Evolutionary conservation across 2,329 filamentous ascomycete genomes (phyloP), one percentile per base, ranked within the genome.

Genomic region (Ascochyta pisi): DNA sequence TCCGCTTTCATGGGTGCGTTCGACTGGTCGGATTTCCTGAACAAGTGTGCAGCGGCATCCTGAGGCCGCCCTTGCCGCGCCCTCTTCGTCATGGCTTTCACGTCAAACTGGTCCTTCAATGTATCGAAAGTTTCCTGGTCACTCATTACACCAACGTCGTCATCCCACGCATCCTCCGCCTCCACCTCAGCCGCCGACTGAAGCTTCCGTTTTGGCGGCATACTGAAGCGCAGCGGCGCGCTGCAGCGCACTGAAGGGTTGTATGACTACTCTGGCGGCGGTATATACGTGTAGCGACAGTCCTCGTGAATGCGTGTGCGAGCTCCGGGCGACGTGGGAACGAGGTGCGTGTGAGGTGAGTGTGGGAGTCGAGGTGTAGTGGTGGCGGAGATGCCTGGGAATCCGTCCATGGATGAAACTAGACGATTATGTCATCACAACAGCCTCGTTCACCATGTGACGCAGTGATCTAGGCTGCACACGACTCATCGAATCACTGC

Each of bases 1-100:
- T 98, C 94, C 3, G 89, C 86, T 77, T 97, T 98, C 63, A 97
- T 81, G 34, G 86, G 81, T 34, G 96, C 83, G 63, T 89, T 89
- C 44, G 91, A 93, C 74, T 95, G 95, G 76, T 99, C 92, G 61
- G 85, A 85, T 64, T 84, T 83, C 42, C 82, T 84, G 72, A 83
- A 83, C 26, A 83, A 68, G 55, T 78, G 77, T 51, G 84, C 86
- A 43, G 85, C 82, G 9, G 83, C 79, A 61, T 88, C 85, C 49
- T 58, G 62, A 34, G 59, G 55, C 16, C 56, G 66, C 8, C 55
- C 41, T 34, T 65, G 63, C 16, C 68, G 65, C 19, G 66, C 68
- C 33, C 65, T 61, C 60, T 72, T 72, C 29, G 63, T 66, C 68
- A 71, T 69, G 24, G 70, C 70, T 50, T 68, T 68, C n/a, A 74